Evolutionary conservation across 768 basidiomycete genomes (phyloP).

Genomic region (Leccinellum albellum): DNA sequence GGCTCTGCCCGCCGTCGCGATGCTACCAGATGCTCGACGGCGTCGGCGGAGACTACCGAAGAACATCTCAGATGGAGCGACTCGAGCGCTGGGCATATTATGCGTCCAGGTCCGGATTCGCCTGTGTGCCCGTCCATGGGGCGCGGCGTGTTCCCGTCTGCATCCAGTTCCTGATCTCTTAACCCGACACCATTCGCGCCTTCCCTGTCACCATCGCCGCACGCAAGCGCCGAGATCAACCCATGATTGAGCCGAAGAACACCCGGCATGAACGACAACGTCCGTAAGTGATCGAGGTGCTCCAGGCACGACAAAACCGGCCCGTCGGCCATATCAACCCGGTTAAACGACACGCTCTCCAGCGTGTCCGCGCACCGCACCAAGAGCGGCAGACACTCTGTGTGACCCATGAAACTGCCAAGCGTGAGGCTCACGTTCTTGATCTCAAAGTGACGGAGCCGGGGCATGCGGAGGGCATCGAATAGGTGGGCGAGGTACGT

Average conservation of each 20-base stretch:
- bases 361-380: constrained; percentile 26
- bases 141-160: neutral
- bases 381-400: constrained; percentile 27
- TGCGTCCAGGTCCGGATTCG: neutral
- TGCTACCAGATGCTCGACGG: constrained; percentile 21
- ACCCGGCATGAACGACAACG: constrained; percentile 23
- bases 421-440: constrained; percentile 28
- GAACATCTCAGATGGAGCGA: constrained; percentile 25
- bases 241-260: constrained; percentile 32
- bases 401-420: constrained; percentile 23
- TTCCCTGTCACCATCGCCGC: neutral
- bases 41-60: constrained; percentile 19
- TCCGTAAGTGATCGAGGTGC: constrained; percentile 16
- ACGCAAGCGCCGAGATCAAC: constrained; percentile 22
- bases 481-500: constrained; percentile 24
- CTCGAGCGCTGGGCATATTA: constrained; percentile 23
- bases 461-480: constrained; percentile 24
- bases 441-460: constrained; percentile 24
- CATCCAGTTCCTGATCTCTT: neutral
- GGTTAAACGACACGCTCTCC: constrained; percentile 22
- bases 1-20: constrained; percentile 19
- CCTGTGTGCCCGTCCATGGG: neutral
- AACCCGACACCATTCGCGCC: neutral
- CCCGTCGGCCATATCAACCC: constrained; percentile 22
- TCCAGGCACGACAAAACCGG: constrained; percentile 19